Evolutionary conservation across 2,329 filamentous ascomycete species (phyloP).

Genomic region (Alternaria sp.): DNA sequence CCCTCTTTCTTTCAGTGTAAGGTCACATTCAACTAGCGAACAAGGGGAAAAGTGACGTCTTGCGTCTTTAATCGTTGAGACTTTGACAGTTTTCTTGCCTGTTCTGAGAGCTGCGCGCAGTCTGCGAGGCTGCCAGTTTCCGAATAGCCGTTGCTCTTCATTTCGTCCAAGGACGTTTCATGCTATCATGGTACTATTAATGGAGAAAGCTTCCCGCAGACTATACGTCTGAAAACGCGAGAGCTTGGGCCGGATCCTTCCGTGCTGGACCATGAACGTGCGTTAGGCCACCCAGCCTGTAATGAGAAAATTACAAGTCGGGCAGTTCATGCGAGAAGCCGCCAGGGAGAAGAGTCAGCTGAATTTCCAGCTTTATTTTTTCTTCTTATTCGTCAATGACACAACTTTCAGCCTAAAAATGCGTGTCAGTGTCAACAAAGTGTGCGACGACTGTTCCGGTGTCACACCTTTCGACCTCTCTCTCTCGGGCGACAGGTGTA

Average conservation of each 20-base stretch:
- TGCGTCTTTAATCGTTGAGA: neutral
- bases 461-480: neutral
- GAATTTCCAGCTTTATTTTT: neutral
- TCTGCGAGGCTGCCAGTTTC: slow-evolving; percentile 2
- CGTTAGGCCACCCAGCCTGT: slow-evolving; percentile 1
- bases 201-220: slow-evolving; percentile 5
- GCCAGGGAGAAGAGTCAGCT: neutral
- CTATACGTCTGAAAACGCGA: slow-evolving; percentile 5
- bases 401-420: neutral
- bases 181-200: slow-evolving; percentile 13
- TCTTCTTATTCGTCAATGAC: neutral
- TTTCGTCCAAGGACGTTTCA: slow-evolving; percentile 5
- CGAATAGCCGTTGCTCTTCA: slow-evolving; percentile 10
- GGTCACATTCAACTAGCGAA: neutral
- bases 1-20: neutral
- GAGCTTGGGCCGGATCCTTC: slow-evolving; percentile 3
- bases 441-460: neutral
- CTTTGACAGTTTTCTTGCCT: slow-evolving; percentile 4
- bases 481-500: neutral
- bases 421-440: neutral
- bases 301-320: slow-evolving; percentile 2
- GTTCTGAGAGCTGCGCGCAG: neutral
- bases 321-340: slow-evolving; percentile 3
- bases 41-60: neutral
- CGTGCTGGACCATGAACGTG: slow-evolving; percentile 2